Percentiles rank a stretch among this genome's conserved stretches.
Evolutionary conservation across 768 basidiomycete species (phyloP).

Genomic region (Sporobolomyces roseus): DNA sequence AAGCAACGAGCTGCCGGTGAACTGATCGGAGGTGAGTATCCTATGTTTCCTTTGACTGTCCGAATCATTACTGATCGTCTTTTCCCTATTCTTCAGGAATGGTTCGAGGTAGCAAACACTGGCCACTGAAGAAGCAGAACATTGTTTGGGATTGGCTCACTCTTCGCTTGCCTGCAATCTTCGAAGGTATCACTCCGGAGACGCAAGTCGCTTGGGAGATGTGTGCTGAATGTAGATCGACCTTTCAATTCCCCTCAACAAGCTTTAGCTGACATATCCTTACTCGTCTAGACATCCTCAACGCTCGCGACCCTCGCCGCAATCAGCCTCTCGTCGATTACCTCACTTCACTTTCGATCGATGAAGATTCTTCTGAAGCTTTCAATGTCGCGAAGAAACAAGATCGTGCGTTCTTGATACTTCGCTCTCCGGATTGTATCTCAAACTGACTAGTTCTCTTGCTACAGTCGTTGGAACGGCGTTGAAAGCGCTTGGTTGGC

Average conservation of each 20-base stretch:
- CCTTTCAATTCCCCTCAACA: not conserved
- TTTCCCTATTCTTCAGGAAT: constrained; percentile 37
- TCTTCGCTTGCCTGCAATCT: constrained; percentile 63
- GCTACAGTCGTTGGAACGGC: constrained; percentile 44
- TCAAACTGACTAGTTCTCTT: too few relatives aligned
- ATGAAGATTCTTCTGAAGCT: constrained; percentile 72
- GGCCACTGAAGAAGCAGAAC: constrained; percentile 68
- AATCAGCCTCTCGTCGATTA: constrained; percentile 74
- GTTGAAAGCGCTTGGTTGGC: constrained; percentile 64
- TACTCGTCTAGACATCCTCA: constrained; percentile 65
- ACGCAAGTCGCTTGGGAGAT: constrained; percentile 74
- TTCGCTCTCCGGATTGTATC: not conserved
- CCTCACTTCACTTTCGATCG: constrained; percentile 61
- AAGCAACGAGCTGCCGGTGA: constrained; percentile 86
- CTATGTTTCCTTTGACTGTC: too few relatives aligned
- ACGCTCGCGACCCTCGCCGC: constrained; percentile 75
- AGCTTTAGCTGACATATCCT: not conserved
- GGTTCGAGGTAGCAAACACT: constrained; percentile 72
- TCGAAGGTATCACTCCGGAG: constrained; percentile 73
- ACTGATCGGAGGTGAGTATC: constrained; percentile 56
- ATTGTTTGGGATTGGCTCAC: constrained; percentile 75
- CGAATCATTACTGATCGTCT: too few relatives aligned
- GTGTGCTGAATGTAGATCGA: constrained; percentile 61
- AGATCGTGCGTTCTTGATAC: constrained; percentile 41
- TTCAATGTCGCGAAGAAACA: constrained; percentile 61